Evolutionary conservation across 495 filamentous ascomycete species (phyloP), one percentile per base, ranked within the genome.

Genomic region (Annulohypoxylon nitens): DNA sequence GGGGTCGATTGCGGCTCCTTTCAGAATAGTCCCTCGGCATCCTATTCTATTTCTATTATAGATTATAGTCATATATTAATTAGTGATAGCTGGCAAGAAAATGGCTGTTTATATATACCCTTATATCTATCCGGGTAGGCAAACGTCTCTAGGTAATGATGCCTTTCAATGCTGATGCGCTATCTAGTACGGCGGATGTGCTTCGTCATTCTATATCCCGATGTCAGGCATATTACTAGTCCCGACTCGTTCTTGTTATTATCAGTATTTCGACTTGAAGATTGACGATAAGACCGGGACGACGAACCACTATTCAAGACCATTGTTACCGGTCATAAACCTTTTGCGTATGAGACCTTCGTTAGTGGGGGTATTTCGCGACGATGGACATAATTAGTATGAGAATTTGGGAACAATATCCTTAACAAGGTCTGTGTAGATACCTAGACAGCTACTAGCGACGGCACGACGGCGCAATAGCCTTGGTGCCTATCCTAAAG

Each of bases 1-100:
- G 48, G 48, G 25, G 26, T 53, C 48, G 10, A 53, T 30, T 53
- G 48, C 48, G 8, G 48, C 48, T 53, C 16, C 20, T 53, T 4
- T 30, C 23, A 23, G 43, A 53, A 8, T 11, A 11, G 23, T 30
- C 3, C 12, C 23, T 30, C 26, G 12, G 9, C 25, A 23, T 26
- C 20, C 48, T 30, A 16, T 16, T 25, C 48, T 53, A 12, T 23
- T 23, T 50, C 11, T 45, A 45, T 14, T 45, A n/a, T 45, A 45
- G 41, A 14, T 4, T 45, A 16, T 30, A 30, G 30, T 30, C 30
- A 30, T 30, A 6, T 30, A 30, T 3, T 30, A 16, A 45, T 45
- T 3, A 16, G 41, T 45, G 3, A 45, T 45, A 16, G 41, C 14
- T 5, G 11, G 5, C 14, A 45, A 1, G 14, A 45, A 45, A 12